Percentiles rank a stretch among this genome's conserved stretches.
Evolutionary conservation across 2,329 filamentous ascomycete genomes (phyloP).

Genomic region (Cladophialophora bantiana): DNA sequence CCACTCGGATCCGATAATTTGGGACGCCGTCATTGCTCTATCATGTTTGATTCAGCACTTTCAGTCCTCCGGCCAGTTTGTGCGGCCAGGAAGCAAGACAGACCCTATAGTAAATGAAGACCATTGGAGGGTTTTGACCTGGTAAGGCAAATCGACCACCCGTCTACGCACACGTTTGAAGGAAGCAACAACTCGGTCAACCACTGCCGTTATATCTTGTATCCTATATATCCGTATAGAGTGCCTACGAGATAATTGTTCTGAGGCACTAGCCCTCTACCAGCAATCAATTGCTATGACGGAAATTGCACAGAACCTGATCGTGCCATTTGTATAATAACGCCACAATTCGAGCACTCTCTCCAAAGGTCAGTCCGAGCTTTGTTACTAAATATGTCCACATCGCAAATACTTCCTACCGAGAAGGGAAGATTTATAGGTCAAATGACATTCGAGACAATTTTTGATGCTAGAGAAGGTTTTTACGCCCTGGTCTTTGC

Average conservation of each 20-base stretch:
- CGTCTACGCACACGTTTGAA: slow-evolving; percentile 19
- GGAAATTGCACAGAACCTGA: neutral
- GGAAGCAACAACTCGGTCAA: slow-evolving; percentile 6
- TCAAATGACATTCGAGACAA: neutral
- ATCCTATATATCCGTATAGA: slow-evolving; percentile 33
- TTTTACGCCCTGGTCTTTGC: slow-evolving; percentile 19
- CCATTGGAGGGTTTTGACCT: slow-evolving; percentile 22
- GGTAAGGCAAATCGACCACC: slow-evolving; percentile 25
- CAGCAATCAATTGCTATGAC: slow-evolving; percentile 21
- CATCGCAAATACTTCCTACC: slow-evolving; percentile 16
- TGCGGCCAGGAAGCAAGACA: neutral
- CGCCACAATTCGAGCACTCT: neutral
- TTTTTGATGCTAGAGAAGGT: slow-evolving; percentile 19
- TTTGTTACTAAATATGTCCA: slow-evolving; percentile 28
- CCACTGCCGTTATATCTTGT: slow-evolving; percentile 19
- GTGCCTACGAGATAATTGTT: slow-evolving; percentile 25
- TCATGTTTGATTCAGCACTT: slow-evolving; percentile 25
- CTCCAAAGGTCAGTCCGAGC: slow-evolving; percentile 9
- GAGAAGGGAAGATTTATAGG: neutral
- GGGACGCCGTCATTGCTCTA: slow-evolving; percentile 28
- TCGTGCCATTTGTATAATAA: neutral
- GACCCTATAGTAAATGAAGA: slow-evolving; percentile 11
- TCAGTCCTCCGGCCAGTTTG: slow-evolving; percentile 9
- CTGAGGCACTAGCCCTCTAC: slow-evolving; percentile 21
- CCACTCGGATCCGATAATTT: slow-evolving; percentile 24